These are phyloP conservation scores for Aschersonia sp. DNA, from an alignment of 2,329 filamentous ascomycete species.

Conservation along the genomic window DNA sequence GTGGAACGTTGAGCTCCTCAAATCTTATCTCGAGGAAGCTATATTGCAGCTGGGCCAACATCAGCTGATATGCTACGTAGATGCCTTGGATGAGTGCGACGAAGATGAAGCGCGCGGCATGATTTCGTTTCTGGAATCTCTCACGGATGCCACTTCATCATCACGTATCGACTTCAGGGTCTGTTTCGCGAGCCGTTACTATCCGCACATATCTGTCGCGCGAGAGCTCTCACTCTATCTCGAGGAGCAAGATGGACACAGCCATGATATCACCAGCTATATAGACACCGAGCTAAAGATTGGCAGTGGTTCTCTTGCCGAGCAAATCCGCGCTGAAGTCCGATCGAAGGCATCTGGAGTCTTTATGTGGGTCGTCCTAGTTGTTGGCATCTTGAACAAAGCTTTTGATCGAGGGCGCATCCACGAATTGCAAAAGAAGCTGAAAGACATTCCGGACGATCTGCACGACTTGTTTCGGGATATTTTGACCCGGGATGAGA, in stretches of 20 bases:
- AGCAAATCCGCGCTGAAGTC: not conserved
- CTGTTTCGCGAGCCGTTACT: constrained; percentile 30
- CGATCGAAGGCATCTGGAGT: not conserved
- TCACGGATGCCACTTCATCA: constrained; percentile 14
- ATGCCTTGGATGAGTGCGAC: constrained; percentile 33
- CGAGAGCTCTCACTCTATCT: constrained; percentile 11
- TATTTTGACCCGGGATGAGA: constrained; percentile 31
- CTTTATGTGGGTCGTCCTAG: constrained; percentile 5
- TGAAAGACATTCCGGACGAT: constrained; percentile 19
- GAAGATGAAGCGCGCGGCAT: constrained; percentile 24
- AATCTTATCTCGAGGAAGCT: constrained; percentile 8
- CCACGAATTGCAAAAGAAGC: constrained; percentile 9
- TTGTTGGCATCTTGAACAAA: constrained; percentile 1
- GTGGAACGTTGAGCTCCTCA: not conserved
- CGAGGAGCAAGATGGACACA: constrained; percentile 11
- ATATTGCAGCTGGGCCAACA: constrained; percentile 4
- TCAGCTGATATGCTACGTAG: constrained; percentile 10
- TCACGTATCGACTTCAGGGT: constrained; percentile 12
- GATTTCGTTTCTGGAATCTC: constrained; percentile 23
- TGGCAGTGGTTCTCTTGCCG: constrained; percentile 12
- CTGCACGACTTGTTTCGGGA: constrained; percentile 34
- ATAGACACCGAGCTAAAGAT: constrained; percentile 13
- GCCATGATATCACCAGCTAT: constrained; percentile 11
- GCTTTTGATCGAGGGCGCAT: constrained; percentile 9
- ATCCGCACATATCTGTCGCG: constrained; percentile 21